phyloP scores from a whole-genome alignment of 306 rosid genomes.

The Trifolium subterraneum region DNA sequence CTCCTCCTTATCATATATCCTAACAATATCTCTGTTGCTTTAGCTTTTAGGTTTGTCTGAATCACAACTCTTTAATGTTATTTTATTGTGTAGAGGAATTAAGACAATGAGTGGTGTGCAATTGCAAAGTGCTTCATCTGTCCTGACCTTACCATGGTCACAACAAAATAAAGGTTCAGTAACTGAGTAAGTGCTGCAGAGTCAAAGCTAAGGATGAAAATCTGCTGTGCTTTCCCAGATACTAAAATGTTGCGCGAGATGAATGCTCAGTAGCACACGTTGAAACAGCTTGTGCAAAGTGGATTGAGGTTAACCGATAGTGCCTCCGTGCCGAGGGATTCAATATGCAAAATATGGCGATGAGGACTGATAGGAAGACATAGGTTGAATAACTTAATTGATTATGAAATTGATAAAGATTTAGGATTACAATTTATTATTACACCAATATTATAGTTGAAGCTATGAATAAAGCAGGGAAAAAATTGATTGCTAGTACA shows the following conservation, averaged over 20 bases:
- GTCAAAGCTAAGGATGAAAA: slow-evolving; percentile 79
- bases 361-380: no score
- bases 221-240: slow-evolving; percentile 88
- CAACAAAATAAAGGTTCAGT: slow-evolving; percentile 40
- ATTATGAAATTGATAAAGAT: no score
- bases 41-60: no score
- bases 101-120: slow-evolving; percentile 58
- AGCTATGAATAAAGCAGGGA: no score
- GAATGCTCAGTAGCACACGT: slow-evolving; percentile 91
- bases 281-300: slow-evolving; percentile 77
- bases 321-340: slow-evolving; percentile 93
- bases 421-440: no score
- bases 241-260: slow-evolving; percentile 71
- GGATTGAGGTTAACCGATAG: slow-evolving; percentile 81
- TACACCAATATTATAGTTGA: no score
- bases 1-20: no score
- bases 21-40: no score
- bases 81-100: slow-evolving; percentile 5
- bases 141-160: slow-evolving; percentile 22
- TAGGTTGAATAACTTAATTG: no score
- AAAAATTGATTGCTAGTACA: no score
- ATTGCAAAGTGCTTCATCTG: slow-evolving; percentile 48
- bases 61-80: background rate
- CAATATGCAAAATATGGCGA: slow-evolving; percentile 20
- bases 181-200: slow-evolving; percentile 39